Evolutionary conservation across 2,329 filamentous ascomycete species (phyloP), one percentile per base, ranked within the genome.

Genomic region (Aspergillus caelatus): DNA sequence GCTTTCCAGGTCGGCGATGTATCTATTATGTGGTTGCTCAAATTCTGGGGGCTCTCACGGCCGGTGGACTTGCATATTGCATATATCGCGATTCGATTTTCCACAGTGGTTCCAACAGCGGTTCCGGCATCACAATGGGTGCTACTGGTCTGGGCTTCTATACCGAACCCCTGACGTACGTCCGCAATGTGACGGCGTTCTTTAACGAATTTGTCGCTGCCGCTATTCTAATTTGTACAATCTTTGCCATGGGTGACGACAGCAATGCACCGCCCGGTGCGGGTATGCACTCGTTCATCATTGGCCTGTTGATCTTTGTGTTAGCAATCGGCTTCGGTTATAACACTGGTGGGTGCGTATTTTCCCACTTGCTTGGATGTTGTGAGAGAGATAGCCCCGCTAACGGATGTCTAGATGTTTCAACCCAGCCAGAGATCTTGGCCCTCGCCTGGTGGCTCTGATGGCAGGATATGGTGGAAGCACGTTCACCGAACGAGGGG

Each of bases 231-330:
- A 64, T 74, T 9, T 71, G 74, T 4, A 72, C 70, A 1, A 72
- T 80, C 28, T 64, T 80, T 14, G 78, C 78, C 0, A 62, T 79
- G 48, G 77, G 80, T 19, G 81, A 82, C 57, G 78, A 81, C 48
- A 72, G 73, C 12, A 82, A 82, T 60, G 75, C 78, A 0, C 80
- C 81, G 2, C 80, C 80, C 1, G 80, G 80, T 1, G 79, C 79
- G 11, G 77, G 78, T 63, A 79, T 78, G 78, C 73, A 77, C 34
- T 72, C 77, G 0, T 78, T 79, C 19, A 67, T 68, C 21, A 58
- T 70, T 16, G 68, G 68, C 1, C 41, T 70, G 0, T 10, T 70
- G 14, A 66, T 70, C 26, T 58, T 55, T 6, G 57, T 66, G 0
- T 36, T 70, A 14, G 41, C 58, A 5, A 52, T 70, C 1, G 58